A percentile compares a stretch with the other conserved stretches of the same genome.
These are phyloP conservation scores for Paracorniculantispora psalliotae DNA, from an alignment of 2,329 filamentous ascomycete genomes.

Conservation along the genomic window DNA sequence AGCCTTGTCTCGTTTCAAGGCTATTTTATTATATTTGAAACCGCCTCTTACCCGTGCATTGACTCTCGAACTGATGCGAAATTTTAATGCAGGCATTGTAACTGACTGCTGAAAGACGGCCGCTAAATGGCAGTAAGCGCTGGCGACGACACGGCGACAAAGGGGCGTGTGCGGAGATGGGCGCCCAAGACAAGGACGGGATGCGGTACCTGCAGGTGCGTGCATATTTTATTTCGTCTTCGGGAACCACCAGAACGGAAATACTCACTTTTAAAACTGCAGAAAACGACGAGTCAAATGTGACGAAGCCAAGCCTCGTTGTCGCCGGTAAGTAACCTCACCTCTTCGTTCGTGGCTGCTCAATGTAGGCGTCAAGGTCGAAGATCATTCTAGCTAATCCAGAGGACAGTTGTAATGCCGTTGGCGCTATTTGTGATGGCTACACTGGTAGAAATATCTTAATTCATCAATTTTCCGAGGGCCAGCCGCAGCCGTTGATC, in stretches of 20 bases:
- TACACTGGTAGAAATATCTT: not conserved
- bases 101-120: no score
- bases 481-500: not conserved
- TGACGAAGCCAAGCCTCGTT: not conserved
- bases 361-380: no score
- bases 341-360: no score
- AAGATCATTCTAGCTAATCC: no score
- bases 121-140: not conserved
- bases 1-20: no score
- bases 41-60: no score
- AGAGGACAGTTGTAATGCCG: not conserved
- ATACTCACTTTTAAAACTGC: not conserved
- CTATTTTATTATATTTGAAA: no score
- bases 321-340: not conserved
- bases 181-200: not conserved
- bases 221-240: not conserved
- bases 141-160: not conserved
- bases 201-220: not conserved
- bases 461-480: not conserved
- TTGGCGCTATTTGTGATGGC: not conserved
- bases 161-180: not conserved
- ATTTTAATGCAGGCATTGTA: no score
- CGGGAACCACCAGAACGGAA: no score
- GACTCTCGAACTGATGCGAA: no score
- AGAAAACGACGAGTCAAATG: not conserved